These are phyloP conservation scores for Dipteronia dyeriana DNA, from an alignment of 345 rosid genomes.

Conservation along the genomic window DNA sequence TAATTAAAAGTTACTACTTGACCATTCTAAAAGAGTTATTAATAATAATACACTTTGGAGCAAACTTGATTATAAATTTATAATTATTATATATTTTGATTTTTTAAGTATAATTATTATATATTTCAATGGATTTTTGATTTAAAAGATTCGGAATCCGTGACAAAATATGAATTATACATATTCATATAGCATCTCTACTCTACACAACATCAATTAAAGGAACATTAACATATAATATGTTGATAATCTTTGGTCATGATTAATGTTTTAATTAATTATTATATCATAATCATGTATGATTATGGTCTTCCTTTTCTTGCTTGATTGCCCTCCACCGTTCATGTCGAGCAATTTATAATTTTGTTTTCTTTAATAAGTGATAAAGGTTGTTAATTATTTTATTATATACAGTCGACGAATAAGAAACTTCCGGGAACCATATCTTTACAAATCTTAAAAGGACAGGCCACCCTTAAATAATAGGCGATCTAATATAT, in stretches of 20 bases:
- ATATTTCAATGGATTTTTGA: not conserved
- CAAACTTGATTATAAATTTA: not conserved
- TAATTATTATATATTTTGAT: not conserved
- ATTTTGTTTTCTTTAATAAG: not conserved
- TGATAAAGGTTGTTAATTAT: not conserved
- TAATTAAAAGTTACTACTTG: not conserved
- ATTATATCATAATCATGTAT: not conserved
- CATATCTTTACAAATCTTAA: not conserved
- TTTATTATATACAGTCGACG: not conserved
- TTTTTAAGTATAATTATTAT: not conserved
- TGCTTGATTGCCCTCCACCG: not conserved
- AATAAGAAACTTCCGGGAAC: not conserved
- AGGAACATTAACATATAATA: no score
- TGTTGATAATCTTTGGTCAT: not conserved
- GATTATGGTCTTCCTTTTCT: not conserved
- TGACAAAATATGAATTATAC: not conserved
- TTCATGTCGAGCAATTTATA: not conserved
- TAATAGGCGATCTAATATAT: not conserved
- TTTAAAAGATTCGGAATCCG: not conserved
- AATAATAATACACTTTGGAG: not conserved
- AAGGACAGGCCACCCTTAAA: not conserved
- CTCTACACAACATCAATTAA: no score
- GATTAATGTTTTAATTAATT: not conserved
- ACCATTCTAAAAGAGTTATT: conserved; percentile 1
- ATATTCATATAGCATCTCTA: not conserved